phyloP scores from a whole-genome alignment of 768 basidiomycete genomes.

The Mycena rebaudengoi region DNA sequence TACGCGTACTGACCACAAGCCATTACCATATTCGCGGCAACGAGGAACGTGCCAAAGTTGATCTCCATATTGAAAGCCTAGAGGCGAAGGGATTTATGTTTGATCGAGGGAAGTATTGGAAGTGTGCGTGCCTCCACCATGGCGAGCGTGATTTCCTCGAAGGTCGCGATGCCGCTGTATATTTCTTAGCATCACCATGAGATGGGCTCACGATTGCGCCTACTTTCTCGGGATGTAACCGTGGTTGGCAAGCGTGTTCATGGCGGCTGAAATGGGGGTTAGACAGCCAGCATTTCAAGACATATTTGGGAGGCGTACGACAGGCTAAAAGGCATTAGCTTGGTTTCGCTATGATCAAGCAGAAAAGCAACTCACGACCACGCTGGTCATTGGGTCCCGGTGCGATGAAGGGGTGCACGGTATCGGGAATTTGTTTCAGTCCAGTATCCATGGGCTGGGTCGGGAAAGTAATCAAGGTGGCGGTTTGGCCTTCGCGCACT shows the following conservation, averaged over 20 bases:
- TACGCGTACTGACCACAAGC: neutral
- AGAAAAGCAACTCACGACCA: constrained; percentile 11
- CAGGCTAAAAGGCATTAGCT: neutral
- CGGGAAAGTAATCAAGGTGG: constrained; percentile 11
- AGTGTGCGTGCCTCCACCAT: constrained; percentile 17
- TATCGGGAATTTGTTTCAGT: constrained; percentile 17
- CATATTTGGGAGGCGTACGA: constrained; percentile 2
- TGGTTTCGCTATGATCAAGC: neutral
- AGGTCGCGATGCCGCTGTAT: constrained; percentile 16
- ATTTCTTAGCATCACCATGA: neutral
- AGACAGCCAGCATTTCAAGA: neutral
- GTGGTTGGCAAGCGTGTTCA: no score
- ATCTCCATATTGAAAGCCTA: constrained; percentile 21
- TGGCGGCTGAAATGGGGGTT: constrained; percentile 9
- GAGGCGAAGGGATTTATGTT: constrained; percentile 1
- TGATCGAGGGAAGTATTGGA: neutral
- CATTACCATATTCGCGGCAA: constrained; percentile 22
- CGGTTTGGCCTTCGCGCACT: constrained; percentile 12
- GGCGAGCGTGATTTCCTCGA: constrained; percentile 19
- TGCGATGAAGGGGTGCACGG: constrained; percentile 21
- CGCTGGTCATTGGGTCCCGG: constrained; percentile 20
- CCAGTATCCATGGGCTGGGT: constrained; percentile 13
- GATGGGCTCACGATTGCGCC: neutral
- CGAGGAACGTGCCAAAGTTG: constrained; percentile 13
- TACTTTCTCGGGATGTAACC: constrained; percentile 23